These are phyloP conservation scores for Rhodomyrtus psidioides DNA, from an alignment of 441 rosid genomes.

Conservation along the genomic window DNA sequence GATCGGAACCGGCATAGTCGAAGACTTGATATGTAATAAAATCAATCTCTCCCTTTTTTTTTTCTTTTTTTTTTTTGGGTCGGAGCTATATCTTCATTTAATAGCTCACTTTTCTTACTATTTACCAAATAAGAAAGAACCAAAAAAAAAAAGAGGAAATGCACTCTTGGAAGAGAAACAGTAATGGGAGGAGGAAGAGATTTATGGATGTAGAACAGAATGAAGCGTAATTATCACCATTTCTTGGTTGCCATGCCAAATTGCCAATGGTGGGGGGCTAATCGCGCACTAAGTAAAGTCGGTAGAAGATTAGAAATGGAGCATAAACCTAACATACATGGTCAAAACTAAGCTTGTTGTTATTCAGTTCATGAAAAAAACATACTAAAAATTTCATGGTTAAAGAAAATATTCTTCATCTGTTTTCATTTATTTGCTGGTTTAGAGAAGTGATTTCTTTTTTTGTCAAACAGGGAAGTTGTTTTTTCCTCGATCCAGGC, in stretches of 20 bases:
- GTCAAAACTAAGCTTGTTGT: neutral
- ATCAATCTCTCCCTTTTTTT: too few species aligned
- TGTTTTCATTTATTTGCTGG: too few species aligned
- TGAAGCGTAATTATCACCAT: neutral
- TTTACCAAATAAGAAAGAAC: neutral
- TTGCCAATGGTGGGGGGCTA: neutral
- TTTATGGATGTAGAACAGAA: neutral
- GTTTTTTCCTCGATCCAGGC: too few species aligned
- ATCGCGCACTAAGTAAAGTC: neutral
- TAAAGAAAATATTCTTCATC: too few species aligned
- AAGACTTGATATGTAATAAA: neutral
- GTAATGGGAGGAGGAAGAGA: neutral
- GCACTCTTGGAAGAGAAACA: neutral
- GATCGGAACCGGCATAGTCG: too few species aligned
- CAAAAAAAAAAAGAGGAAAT: neutral
- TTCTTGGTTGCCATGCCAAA: neutral
- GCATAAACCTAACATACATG: neutral
- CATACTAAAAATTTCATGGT: too few species aligned
- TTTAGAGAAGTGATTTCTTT: too few species aligned
- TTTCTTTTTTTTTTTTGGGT: too few species aligned
- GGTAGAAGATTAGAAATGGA: neutral
- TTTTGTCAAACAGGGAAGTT: too few species aligned
- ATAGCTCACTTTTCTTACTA: neutral
- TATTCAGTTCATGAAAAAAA: too few species aligned
- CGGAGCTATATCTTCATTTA: too few species aligned